These are phyloP conservation scores for Nakaseomyces glabratus DNA, from an alignment of 1,139 yeast genomes.

Conservation along the genomic window DNA sequence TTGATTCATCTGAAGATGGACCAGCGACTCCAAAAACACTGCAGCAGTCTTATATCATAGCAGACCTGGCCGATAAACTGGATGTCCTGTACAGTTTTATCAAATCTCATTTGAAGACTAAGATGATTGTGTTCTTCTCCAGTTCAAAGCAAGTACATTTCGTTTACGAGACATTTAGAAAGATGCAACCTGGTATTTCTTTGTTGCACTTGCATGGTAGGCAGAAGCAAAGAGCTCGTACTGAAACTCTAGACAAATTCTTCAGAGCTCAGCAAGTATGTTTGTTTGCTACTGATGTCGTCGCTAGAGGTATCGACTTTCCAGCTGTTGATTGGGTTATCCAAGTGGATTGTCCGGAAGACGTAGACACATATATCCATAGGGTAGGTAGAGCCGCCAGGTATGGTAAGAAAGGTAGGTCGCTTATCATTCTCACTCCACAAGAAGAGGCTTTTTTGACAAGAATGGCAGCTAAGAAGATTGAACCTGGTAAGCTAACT, in stretches of 20 bases:
- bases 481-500: slow-evolving; percentile 63
- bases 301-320: slow-evolving; percentile 94
- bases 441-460: slow-evolving; percentile 70
- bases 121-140: slow-evolving; percentile 80
- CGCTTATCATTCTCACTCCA: slow-evolving; percentile 74
- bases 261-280: slow-evolving; percentile 82
- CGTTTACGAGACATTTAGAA: slow-evolving; percentile 83
- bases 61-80: slow-evolving; percentile 69
- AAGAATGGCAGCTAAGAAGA: slow-evolving; percentile 51
- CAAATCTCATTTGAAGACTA: slow-evolving; percentile 76
- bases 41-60: slow-evolving; percentile 71
- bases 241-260: slow-evolving; percentile 81
- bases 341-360: slow-evolving; percentile 95
- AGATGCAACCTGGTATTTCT: slow-evolving; percentile 93
- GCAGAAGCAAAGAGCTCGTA: slow-evolving; percentile 87
- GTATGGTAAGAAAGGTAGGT: slow-evolving; percentile 81
- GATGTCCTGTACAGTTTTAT: slow-evolving; percentile 84
- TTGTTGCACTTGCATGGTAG: slow-evolving; percentile 88
- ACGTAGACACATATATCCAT: slow-evolving; percentile 88
- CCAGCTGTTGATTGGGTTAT: slow-evolving; percentile 98
- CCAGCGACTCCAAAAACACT: slow-evolving; percentile 71
- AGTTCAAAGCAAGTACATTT: slow-evolving; percentile 94
- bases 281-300: slow-evolving; percentile 91
- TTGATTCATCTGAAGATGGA: slow-evolving; percentile 33
- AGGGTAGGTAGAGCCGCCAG: slow-evolving; percentile 96